These are phyloP conservation scores for Penicillium sp. DNA, from an alignment of 2,329 filamentous ascomycete species.

Conservation along the genomic window DNA sequence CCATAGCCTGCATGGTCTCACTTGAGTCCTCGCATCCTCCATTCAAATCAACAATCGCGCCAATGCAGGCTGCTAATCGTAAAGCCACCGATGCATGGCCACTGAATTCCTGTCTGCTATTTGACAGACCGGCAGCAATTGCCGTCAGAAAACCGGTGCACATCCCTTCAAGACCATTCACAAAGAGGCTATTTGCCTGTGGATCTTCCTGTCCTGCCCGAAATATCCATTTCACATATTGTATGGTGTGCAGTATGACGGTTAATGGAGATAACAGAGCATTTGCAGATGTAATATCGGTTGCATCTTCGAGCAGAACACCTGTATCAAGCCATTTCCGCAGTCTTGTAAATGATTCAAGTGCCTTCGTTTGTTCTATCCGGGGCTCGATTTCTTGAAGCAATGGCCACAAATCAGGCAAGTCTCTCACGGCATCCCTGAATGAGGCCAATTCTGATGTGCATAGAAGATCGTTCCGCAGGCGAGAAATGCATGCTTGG, in stretches of 20 bases:
- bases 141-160: slow-evolving; percentile 40
- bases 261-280: not conserved
- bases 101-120: slow-evolving; percentile 24
- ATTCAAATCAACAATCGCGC: slow-evolving; percentile 32
- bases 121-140: slow-evolving; percentile 30
- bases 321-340: not conserved
- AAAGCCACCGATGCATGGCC: slow-evolving; percentile 35
- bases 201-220: not conserved
- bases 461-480: not conserved
- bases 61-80: slow-evolving; percentile 36
- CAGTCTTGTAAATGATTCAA: not conserved
- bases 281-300: not conserved
- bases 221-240: not conserved
- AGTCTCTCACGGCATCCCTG: not conserved
- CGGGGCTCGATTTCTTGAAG: not conserved
- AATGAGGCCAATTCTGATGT: not conserved
- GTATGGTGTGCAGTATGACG: not conserved
- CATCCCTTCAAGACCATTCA: slow-evolving; percentile 25
- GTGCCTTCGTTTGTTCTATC: not conserved
- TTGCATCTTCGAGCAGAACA: not conserved
- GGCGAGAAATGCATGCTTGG: not conserved
- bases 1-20: slow-evolving; percentile 22
- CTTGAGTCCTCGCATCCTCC: slow-evolving; percentile 19
- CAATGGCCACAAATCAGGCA: not conserved
- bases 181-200: not conserved